Base-by-base conservation (phyloP, 2,329 filamentous ascomycete species). In the Penicillium sumatraense region DNA sequence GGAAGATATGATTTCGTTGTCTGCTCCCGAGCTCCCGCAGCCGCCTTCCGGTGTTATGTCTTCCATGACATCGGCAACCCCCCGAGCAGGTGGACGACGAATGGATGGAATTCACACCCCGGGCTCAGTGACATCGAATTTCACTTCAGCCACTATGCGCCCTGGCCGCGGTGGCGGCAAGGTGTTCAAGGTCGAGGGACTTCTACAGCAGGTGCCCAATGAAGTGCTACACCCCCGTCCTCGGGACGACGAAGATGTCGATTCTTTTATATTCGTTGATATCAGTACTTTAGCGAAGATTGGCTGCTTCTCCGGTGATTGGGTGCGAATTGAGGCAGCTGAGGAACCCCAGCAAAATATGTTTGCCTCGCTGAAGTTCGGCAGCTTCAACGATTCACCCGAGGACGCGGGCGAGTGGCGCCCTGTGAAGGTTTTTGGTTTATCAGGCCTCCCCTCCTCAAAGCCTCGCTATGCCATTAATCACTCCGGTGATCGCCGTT, bases 281-380 rank as follows among this genome's bases (percentile, higher is more conserved):
- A 89, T 96, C 7, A 88, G 86, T 54, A 90, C 91, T 1, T 76
- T 99, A 18, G 89, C 91, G 13, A 92, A 93, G 64, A 89, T 99
- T 51, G 93, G 93, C 14, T 98, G 93, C 73, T 99, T 99, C 70
- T 98, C 93, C 0, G 95, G 95, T 26, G 95, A 99, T 69, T 99
- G 95, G 95, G 91, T 96, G 10, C 87, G 89, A 20, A 81, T 97
- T 10, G 91, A 96, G 75, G 82, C 86, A 5, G 84, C 90, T 0
- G 83, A 89, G 61, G 90, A 92, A 68, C 89, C 90, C 2, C 72
- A 75, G 53, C 49, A 70, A n/a, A 76, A 77, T 29, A 56, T 88
- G 84, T 20, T 77, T 80, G 14, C 89, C 86, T 71, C 89, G 81
- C 16, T 85, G 85, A 62, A 89, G 83, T 48, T 89, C 87, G 70